phyloP scores from a whole-genome alignment of 495 filamentous ascomycete species.

The Penicillium egyptiacum region DNA sequence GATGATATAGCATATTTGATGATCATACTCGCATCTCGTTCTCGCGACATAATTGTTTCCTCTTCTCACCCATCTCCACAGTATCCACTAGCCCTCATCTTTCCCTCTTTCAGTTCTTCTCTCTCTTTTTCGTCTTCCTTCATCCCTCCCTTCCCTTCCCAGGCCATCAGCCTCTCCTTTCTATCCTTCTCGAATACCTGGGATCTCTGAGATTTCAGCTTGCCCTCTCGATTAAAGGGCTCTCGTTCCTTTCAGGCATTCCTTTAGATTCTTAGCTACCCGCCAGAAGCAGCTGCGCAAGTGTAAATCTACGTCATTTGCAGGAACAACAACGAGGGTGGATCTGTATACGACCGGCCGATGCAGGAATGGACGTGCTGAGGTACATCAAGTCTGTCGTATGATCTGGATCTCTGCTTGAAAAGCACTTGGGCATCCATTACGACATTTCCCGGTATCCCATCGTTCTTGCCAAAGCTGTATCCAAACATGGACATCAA shows the following conservation, averaged over 20 bases:
- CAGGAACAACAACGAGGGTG: constrained; percentile 16
- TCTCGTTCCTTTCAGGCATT: constrained; percentile 7
- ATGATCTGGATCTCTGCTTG: constrained; percentile 35
- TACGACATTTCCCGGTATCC: constrained; percentile 10
- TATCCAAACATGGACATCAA: constrained; percentile 65
- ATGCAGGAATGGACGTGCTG: constrained; percentile 50
- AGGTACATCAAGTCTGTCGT: constrained; percentile 35
- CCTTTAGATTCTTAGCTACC: neutral
- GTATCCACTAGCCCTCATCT: constrained; percentile 38
- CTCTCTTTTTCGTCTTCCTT: constrained; percentile 20
- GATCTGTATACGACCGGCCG: constrained; percentile 25
- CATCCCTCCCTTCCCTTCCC: constrained; percentile 23
- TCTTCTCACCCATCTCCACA: constrained; percentile 33
- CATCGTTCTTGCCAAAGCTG: constrained; percentile 2
- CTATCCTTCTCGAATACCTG: constrained; percentile 6
- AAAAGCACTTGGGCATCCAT: constrained; percentile 25
- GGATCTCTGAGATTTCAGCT: constrained; percentile 2
- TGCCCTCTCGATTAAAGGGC: neutral
- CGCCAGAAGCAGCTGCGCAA: constrained; percentile 8
- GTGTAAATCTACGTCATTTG: constrained; percentile 11
- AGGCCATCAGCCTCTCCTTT: constrained; percentile 28
- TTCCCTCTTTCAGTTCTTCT: constrained; percentile 29
- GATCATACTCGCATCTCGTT: neutral
- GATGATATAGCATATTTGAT: neutral
- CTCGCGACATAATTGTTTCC: constrained; percentile 9